These are phyloP conservation scores for Blattamonas nauphoetae DNA, from an alignment of 78 protist genomes.

Conservation along the genomic window DNA sequence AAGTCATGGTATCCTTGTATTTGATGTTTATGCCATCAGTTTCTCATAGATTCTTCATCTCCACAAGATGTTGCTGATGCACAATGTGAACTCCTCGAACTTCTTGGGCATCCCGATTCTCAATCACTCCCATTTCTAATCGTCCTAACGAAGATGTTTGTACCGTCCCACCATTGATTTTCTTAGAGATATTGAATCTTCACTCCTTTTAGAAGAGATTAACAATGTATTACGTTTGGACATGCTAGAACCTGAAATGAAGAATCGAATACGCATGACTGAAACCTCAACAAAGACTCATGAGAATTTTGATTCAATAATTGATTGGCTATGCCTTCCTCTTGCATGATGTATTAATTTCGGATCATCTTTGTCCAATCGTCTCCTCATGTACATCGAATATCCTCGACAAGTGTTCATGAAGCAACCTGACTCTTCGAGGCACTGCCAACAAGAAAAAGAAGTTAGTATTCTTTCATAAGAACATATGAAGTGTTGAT, in stretches of 20 bases:
- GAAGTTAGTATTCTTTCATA: too few relatives aligned
- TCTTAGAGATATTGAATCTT: neutral
- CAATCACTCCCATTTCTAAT: neutral
- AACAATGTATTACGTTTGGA: neutral
- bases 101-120: neutral
- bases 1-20: neutral
- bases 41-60: neutral
- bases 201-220: neutral
- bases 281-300: neutral
- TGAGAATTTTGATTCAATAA: neutral
- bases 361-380: too few relatives aligned
- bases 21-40: neutral
- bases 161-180: neutral
- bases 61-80: neutral
- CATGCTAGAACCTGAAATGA: neutral
- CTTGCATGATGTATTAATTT: too few relatives aligned
- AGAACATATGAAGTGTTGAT: too few relatives aligned
- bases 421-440: too few relatives aligned
- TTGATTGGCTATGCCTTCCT: neutral
- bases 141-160: neutral
- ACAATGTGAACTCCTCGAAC: neutral
- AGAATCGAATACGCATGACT: neutral
- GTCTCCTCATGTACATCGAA: too few relatives aligned
- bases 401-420: too few relatives aligned
- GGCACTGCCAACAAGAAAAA: too few relatives aligned